Evolutionary conservation across 768 basidiomycete species (phyloP).

Genomic region (Heimioporus sp.): DNA sequence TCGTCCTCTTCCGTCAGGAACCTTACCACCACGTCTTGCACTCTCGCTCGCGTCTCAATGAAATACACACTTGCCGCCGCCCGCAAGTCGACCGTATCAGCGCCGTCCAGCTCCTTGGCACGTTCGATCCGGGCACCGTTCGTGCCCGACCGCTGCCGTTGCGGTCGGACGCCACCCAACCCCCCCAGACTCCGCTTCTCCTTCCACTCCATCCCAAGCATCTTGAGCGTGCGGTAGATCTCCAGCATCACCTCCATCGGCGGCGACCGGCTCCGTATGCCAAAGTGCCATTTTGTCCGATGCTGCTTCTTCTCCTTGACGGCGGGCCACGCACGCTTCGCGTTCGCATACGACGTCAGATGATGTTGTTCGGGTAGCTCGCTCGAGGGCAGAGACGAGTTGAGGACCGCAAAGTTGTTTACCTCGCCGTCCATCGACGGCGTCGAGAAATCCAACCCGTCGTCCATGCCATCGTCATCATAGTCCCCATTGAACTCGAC

Average conservation of each 20-base stretch:
- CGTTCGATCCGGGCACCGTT: slow-evolving; percentile 55
- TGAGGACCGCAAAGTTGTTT: slow-evolving; percentile 83
- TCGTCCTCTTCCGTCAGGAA: slow-evolving; percentile 1
- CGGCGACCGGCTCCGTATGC: slow-evolving; percentile 89
- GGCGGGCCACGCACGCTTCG: slow-evolving; percentile 38
- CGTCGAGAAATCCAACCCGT: slow-evolving; percentile 48
- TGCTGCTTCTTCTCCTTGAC: slow-evolving; percentile 67
- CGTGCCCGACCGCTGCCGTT: slow-evolving; percentile 33
- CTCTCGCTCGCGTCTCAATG: slow-evolving; percentile 88
- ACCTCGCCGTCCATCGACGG: slow-evolving; percentile 35
- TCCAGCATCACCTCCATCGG: slow-evolving; percentile 99
- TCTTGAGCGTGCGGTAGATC: slow-evolving; percentile 90
- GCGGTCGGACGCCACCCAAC: slow-evolving; percentile 49
- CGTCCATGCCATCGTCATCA: slow-evolving; percentile 58
- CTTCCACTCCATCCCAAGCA: slow-evolving; percentile 97
- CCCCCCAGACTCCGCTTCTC: slow-evolving; percentile 80
- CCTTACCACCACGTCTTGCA: slow-evolving; percentile 88
- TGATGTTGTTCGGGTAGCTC: slow-evolving; percentile 63
- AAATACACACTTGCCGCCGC: slow-evolving; percentile 81
- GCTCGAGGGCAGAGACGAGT: slow-evolving; percentile 81
- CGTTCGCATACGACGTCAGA: slow-evolving; percentile 64
- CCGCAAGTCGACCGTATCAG: slow-evolving; percentile 58
- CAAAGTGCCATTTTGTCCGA: slow-evolving; percentile 96
- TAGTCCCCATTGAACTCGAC: slow-evolving; percentile 52
- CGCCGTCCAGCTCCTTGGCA: slow-evolving; percentile 58